These are phyloP conservation scores for Backusella westeae DNA, from an alignment of 192 early-diverging fungal species.

Conservation along the genomic window DNA sequence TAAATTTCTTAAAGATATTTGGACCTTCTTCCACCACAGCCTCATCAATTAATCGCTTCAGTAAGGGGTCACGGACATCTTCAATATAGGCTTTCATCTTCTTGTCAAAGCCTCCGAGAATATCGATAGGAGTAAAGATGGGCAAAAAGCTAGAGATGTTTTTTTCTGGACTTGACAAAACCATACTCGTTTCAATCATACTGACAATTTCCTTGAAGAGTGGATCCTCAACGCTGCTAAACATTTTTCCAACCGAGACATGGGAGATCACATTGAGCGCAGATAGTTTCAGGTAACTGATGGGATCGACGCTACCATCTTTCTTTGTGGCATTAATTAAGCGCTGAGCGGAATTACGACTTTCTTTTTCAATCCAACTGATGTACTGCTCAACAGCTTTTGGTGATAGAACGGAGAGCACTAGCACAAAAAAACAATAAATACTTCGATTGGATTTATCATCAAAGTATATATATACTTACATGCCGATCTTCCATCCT, in stretches of 20 bases:
- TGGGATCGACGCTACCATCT: background rate
- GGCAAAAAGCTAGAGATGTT: background rate
- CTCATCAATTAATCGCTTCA: background rate
- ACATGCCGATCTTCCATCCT: slow-evolving; percentile 4
- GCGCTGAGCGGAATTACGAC: background rate
- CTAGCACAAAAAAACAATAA: background rate
- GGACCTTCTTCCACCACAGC: background rate
- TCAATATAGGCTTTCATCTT: background rate
- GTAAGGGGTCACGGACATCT: background rate
- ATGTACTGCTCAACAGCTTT: background rate
- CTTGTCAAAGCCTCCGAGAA: background rate
- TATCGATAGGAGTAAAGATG: background rate
- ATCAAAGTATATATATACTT: background rate
- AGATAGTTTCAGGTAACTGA: background rate
- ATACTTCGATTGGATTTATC: background rate
- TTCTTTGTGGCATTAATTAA: background rate
- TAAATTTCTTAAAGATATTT: background rate
- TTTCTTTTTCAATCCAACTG: background rate
- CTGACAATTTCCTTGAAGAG: background rate
- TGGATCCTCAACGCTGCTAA: background rate
- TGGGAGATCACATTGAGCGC: background rate
- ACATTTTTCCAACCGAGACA: background rate
- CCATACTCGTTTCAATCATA: background rate
- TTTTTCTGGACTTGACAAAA: background rate
- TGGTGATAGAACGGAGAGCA: background rate